Base-by-base conservation (phyloP, 306 rosid species). In the Cicer pinnatifidum region DNA sequence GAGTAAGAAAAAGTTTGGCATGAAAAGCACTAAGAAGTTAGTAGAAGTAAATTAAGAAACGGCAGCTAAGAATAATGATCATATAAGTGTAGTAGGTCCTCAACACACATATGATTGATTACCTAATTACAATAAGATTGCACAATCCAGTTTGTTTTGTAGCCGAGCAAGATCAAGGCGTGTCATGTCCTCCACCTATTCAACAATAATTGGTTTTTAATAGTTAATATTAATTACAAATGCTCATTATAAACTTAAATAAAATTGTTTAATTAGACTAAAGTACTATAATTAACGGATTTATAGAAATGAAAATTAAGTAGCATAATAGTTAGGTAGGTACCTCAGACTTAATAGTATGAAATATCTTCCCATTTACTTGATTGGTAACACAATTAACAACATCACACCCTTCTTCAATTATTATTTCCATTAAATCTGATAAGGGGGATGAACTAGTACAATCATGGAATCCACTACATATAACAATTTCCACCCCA, bases 361-460 rank as follows among this genome's bases (percentile, higher is more conserved):
- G 77, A 56, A 73, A 73, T 52, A 56, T 50, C 52, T 68, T 82
- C 19, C 85, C 77, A 68, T 82, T 68, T 19, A 58, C 77, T 61
- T 51, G 61, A 20, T 76, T 43, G 4, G 80, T 72, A 51, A 67
- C 75, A 68, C 82, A 67, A 72, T 70, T 68, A 57, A 67, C 79
- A 73, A 82, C 80, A 77, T 72, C 70, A 43, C 67, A 67, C n/a
- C 85, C 80, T 67, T 82, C 73, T 73, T 73, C 59, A 64, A 67
- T 28, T 67, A 82, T 52, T 52, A 82, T 68, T 44, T 78, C n/a
- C 68, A 82, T 20, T 4, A 82, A 19, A 9, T 43, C 41, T 43
- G 85, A 82, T 17, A 82, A 60, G 43, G 7, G 69, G 3, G 13
- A 48, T 23, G 28, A 23, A 23, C 28, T 23, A 17, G 57, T 19